A percentile compares a stretch with the other conserved stretches of the same genome.
phyloP scores from a whole-genome alignment of 257 asterid species.

The Fraxinus americana region DNA sequence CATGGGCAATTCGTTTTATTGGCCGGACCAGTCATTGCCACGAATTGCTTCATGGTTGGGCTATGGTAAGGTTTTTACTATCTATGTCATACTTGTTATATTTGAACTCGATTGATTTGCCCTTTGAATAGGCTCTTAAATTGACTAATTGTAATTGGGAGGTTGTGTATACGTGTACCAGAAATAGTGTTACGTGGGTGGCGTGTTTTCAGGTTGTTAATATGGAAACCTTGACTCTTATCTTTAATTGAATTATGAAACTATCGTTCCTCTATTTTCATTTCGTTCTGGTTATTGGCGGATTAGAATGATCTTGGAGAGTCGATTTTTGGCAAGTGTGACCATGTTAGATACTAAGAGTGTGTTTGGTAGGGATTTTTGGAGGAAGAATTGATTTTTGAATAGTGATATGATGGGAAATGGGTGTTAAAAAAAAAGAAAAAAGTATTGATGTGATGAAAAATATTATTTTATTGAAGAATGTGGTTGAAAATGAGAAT shows the following conservation, averaged over 20 bases:
- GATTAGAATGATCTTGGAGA: background rate
- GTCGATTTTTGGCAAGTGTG: background rate
- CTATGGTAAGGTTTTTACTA: background rate
- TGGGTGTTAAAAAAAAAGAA: too few relatives aligned
- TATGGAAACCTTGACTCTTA: background rate
- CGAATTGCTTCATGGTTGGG: background rate
- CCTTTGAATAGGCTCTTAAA: background rate
- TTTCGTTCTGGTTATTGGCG: background rate
- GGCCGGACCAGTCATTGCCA: background rate
- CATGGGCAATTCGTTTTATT: background rate
- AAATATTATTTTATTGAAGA: too few relatives aligned
- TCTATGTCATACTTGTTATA: background rate
- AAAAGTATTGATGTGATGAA: too few relatives aligned
- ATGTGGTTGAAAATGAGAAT: too few relatives aligned
- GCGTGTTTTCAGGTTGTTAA: background rate
- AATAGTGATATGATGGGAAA: too few relatives aligned
- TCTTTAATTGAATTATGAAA: background rate
- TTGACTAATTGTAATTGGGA: background rate
- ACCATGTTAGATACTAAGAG: background rate
- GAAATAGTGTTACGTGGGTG: background rate
- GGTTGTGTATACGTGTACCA: background rate
- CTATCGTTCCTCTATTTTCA: background rate
- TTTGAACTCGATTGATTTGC: background rate
- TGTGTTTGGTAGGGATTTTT: too few relatives aligned
- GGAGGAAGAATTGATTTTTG: too few relatives aligned